Evolutionary conservation across 345 rosid species (phyloP).

Genomic region (Hibiscus trionum): DNA sequence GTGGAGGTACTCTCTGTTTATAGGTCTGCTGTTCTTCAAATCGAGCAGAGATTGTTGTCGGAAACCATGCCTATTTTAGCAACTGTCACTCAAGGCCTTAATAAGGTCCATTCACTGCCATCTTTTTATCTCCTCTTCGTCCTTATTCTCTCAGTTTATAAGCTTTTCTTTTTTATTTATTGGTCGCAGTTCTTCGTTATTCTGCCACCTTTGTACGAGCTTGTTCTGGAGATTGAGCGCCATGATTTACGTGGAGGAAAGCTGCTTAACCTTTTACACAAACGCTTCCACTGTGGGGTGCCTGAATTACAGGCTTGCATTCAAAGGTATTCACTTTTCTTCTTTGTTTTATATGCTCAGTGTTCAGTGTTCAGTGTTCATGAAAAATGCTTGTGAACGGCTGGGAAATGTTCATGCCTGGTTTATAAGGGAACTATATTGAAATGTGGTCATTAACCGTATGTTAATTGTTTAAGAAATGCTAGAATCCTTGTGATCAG

Average conservation of each 20-base stretch:
- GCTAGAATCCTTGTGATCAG: not conserved
- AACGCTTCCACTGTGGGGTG: slow-evolving; percentile 91
- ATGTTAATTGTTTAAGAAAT: not conserved
- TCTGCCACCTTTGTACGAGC: slow-evolving; percentile 82
- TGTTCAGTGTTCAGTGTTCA: not conserved
- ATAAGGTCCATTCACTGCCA: slow-evolving; percentile 37
- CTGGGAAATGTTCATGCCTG: not conserved
- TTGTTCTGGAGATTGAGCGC: slow-evolving; percentile 80
- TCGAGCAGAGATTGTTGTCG: slow-evolving; percentile 75
- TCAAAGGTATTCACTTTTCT: slow-evolving; percentile 51
- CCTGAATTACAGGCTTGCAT: slow-evolving; percentile 91
- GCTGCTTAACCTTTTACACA: slow-evolving; percentile 76
- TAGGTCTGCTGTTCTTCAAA: slow-evolving; percentile 81
- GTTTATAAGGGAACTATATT: not conserved
- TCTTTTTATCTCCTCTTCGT: not conserved
- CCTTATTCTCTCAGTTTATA: not conserved
- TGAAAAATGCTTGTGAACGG: not conserved
- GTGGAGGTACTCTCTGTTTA: slow-evolving; percentile 78
- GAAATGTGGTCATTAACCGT: not conserved
- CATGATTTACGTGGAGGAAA: slow-evolving; percentile 82
- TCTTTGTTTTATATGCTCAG: not conserved
- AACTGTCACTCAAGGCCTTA: slow-evolving; percentile 77
- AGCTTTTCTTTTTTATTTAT: not conserved
- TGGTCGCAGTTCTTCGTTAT: slow-evolving; percentile 66
- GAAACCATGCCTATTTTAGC: slow-evolving; percentile 78